phyloP scores from a whole-genome alignment of 2,329 filamentous ascomycete genomes.

The Colletotrichum tropicicola region DNA sequence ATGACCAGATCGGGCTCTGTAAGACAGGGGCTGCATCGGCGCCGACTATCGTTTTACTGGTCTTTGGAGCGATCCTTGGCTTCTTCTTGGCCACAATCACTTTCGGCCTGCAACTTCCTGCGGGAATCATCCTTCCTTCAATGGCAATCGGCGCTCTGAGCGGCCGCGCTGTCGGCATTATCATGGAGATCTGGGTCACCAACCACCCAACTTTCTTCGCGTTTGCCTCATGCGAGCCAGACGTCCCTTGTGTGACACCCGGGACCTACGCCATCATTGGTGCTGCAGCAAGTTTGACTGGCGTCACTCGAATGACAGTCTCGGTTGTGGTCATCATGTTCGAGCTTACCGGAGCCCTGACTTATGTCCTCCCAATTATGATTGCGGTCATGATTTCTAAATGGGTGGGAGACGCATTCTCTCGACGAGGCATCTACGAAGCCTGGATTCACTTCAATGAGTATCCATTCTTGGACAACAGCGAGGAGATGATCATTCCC shows the following conservation, averaged over 20 bases:
- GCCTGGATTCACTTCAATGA: slow-evolving; percentile 97
- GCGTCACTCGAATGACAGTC: slow-evolving; percentile 95
- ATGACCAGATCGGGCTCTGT: slow-evolving; percentile 92
- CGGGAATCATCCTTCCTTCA: slow-evolving; percentile 93
- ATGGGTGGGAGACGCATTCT: slow-evolving; percentile 97
- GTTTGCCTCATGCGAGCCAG: slow-evolving; percentile 84
- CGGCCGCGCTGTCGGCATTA: slow-evolving; percentile 87
- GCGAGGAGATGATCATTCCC: slow-evolving; percentile 78
- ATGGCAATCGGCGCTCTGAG: slow-evolving; percentile 95
- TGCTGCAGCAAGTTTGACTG: slow-evolving; percentile 91
- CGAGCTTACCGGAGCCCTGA: slow-evolving; percentile 93
- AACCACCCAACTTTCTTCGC: slow-evolving; percentile 80
- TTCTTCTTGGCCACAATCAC: slow-evolving; percentile 88
- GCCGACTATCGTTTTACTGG: slow-evolving; percentile 81
- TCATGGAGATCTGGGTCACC: slow-evolving; percentile 88
- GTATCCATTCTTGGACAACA: slow-evolving; percentile 95
- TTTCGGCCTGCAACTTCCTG: slow-evolving; percentile 93
- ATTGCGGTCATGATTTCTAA: slow-evolving; percentile 98
- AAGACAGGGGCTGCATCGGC: slow-evolving; percentile 85
- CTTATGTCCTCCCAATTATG: slow-evolving; percentile 98
- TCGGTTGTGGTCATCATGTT: slow-evolving; percentile 99
- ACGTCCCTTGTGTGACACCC: slow-evolving; percentile 88
- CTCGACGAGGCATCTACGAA: slow-evolving; percentile 93
- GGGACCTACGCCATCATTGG: slow-evolving; percentile 97
- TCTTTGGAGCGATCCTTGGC: slow-evolving; percentile 84